Percentiles rank a stretch among this genome's conserved stretches.
Evolutionary conservation across 805 yeast genomes (phyloP).

Genomic region (Zygoascus flipseniorum): DNA sequence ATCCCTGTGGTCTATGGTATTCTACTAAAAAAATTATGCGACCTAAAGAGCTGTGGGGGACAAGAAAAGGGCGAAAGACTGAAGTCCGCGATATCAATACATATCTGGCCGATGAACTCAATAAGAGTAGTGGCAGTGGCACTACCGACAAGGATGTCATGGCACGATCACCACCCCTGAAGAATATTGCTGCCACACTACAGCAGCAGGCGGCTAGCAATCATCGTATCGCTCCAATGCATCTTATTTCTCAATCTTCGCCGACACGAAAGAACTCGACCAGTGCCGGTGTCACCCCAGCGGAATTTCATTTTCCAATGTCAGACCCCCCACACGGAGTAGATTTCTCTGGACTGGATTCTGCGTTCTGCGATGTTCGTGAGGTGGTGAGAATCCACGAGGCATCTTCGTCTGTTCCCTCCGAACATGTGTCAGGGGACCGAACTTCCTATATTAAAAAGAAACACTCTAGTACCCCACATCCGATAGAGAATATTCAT

Average conservation of each 20-base stretch:
- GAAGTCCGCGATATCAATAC: background rate
- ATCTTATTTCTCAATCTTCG: background rate
- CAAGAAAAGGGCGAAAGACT: conserved; percentile 1
- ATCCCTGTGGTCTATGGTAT: conserved; percentile 23
- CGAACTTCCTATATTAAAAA: background rate
- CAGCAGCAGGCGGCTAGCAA: background rate
- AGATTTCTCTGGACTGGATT: background rate
- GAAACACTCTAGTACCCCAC: background rate
- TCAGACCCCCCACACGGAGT: background rate
- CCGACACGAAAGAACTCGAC: background rate
- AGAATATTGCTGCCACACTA: background rate
- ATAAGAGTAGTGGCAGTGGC: background rate
- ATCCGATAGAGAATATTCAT: background rate
- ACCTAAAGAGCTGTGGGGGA: conserved; percentile 19
- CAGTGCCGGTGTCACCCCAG: background rate
- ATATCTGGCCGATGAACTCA: background rate
- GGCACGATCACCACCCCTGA: background rate
- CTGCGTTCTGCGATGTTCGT: background rate
- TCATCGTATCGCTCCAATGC: background rate
- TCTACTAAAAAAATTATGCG: conserved; percentile 16
- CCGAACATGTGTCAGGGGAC: background rate
- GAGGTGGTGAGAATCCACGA: background rate
- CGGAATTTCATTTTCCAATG: background rate
- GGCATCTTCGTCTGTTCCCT: background rate
- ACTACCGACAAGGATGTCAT: background rate